Evolutionary conservation across 2,329 filamentous ascomycete genomes (phyloP).

Genomic region (Erysiphe pulchra): DNA sequence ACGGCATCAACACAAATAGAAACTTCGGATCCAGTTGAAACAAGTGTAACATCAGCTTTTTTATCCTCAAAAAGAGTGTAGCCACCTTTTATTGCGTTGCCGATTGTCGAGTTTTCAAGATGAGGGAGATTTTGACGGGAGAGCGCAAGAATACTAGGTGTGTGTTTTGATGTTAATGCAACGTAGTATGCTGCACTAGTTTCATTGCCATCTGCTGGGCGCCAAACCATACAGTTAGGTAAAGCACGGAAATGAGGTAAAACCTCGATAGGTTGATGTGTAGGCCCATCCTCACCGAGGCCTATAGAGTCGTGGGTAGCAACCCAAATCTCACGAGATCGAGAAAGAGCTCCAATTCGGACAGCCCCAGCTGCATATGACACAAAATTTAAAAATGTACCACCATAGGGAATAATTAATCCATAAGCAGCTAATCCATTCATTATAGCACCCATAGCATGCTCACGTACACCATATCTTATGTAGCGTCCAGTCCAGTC

Average conservation of each 20-base stretch:
- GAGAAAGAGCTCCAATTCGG: slow-evolving; percentile 78
- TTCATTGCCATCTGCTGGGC: slow-evolving; percentile 95
- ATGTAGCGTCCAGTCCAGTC: slow-evolving; percentile 81
- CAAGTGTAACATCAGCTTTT: slow-evolving; percentile 64
- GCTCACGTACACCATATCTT: slow-evolving; percentile 78
- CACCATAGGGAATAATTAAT: slow-evolving; percentile 74
- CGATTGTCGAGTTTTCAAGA: slow-evolving; percentile 78
- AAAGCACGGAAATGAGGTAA: slow-evolving; percentile 95
- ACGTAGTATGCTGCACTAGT: slow-evolving; percentile 94
- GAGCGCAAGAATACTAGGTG: slow-evolving; percentile 77
- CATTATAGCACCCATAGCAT: slow-evolving; percentile 77
- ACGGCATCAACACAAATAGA: slow-evolving; percentile 77
- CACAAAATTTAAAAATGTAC: slow-evolving; percentile 98
- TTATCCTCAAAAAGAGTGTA: slow-evolving; percentile 73
- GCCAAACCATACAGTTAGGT: slow-evolving; percentile 99
- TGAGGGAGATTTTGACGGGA: slow-evolving; percentile 97
- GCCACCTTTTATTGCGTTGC: slow-evolving; percentile 78
- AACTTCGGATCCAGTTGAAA: slow-evolving; percentile 92
- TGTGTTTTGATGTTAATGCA: slow-evolving; percentile 68
- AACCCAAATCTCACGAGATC: slow-evolving; percentile 78
- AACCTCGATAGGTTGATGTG: slow-evolving; percentile 97
- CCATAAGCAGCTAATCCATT: slow-evolving; percentile 93
- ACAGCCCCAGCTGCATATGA: slow-evolving; percentile 91
- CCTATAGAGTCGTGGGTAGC: slow-evolving; percentile 98
- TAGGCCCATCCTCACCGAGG: slow-evolving; percentile 94